A percentile compares a stretch with the other conserved stretches of the same genome.
Conservation (phyloP, 2,329 filamentous ascomycete species). For the Metarhizium humberi region DNA sequence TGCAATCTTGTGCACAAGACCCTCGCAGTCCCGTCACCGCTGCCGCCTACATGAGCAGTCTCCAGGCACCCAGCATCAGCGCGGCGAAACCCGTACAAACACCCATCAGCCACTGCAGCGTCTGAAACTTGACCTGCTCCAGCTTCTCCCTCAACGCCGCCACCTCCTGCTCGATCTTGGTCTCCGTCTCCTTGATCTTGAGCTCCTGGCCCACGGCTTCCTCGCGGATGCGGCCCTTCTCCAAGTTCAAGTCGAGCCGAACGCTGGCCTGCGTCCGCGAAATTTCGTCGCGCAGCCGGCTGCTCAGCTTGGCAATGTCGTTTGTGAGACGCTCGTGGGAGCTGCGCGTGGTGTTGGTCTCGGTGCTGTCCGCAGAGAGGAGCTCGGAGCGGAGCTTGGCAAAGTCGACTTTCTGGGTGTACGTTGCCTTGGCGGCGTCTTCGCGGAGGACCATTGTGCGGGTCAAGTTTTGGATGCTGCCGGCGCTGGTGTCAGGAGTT, state of each 20-base stretch:
- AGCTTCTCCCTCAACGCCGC: conserved; percentile 83
- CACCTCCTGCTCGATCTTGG: conserved; percentile 95
- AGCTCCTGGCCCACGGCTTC: conserved; percentile 95
- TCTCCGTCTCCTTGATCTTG: conserved; percentile 98
- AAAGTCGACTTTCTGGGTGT: conserved; percentile 92
- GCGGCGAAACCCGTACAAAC: conserved; percentile 62
- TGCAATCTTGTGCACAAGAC: neutral
- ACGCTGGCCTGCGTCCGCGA: conserved; percentile 89
- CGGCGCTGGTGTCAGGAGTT: neutral
- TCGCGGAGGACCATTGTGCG: conserved; percentile 97
- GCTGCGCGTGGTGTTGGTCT: conserved; percentile 77
- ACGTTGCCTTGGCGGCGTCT: conserved; percentile 73
- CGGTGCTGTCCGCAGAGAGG: conserved; percentile 81
- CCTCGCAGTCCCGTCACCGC: neutral
- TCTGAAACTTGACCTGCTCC: conserved; percentile 96
- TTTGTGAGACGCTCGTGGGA: conserved; percentile 90
- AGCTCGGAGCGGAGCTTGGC: conserved; percentile 93
- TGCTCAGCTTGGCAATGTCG: conserved; percentile 89
- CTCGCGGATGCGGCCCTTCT: conserved; percentile 93
- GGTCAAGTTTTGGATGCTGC: conserved; percentile 88
- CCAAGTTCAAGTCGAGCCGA: conserved; percentile 83
- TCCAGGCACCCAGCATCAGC: conserved; percentile 59
- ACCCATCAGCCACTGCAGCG: conserved; percentile 95
- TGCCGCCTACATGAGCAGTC: conserved; percentile 49
- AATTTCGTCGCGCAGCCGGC: conserved; percentile 84